Base-by-base conservation (phyloP, 805 yeast genomes). In the Wickerhamomyces chaumierensis region DNA sequence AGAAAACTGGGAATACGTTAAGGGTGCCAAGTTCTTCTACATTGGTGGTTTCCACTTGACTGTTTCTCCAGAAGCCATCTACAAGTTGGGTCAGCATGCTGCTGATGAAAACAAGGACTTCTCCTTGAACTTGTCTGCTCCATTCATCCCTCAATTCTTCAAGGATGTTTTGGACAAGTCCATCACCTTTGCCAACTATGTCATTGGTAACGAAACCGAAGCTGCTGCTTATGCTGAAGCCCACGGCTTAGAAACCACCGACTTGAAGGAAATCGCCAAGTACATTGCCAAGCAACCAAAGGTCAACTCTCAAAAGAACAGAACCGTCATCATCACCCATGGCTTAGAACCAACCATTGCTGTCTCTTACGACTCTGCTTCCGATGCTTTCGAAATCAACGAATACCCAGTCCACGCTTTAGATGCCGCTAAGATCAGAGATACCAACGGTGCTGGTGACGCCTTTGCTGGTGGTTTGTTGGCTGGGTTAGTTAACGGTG, bases 31-130 rank as follows among this genome's bases (percentile, higher is more conserved):
- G 60, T 71, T 69, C 54, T 92, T 67, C 71, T 92, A 92, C 74
- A 82, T 92, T 57, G 98, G 97, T 55, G 99, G 99, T n/a, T 92
- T 79, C 85, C 99, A 92, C 65, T 73, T 92, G 66, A 92, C 99
- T 41, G 99, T 92, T 41, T 84, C 95, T 48, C 96, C 95, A 48
- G 94, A 81, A 43, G 96, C 98, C 41, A 92, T 92, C 56, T 69
- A 73, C 51, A 77, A 79, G 42, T 71, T 92, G 53, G 98, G 96
- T 51, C 73, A 86, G 65, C 95, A 92, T 59, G 96, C 97, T 48
- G 82, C 92, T 45, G 82, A 69, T 44, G 72, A 66, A 55, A 77
- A 81, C 71, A 85, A 85, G 68, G 70, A 75, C 43, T 82, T 86
- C 55, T 70, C 78, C 39, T 63, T 92, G 63, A 92, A 92, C 75